A percentile compares a stretch with the other conserved stretches of the same genome.
These are phyloP conservation scores for Penicillium simplicissimum DNA, from an alignment of 495 filamentous ascomycete species.

Conservation along the genomic window DNA sequence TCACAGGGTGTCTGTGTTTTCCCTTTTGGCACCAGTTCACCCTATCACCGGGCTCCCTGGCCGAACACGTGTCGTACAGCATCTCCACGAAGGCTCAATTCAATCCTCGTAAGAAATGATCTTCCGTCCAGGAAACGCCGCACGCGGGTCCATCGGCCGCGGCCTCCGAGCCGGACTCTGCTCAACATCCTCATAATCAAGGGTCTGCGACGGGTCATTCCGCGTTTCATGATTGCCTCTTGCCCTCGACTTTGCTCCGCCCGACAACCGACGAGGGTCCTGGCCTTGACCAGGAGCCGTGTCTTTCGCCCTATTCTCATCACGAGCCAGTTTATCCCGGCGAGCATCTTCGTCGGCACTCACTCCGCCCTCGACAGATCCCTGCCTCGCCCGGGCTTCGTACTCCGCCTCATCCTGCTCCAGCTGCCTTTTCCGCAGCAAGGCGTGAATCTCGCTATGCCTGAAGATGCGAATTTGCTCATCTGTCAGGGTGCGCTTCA, in stretches of 20 bases:
- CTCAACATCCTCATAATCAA: constrained; percentile 23
- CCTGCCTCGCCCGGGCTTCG: constrained; percentile 23
- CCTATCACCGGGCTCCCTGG: constrained; percentile 1
- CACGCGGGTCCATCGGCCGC: background rate
- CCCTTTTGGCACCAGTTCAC: background rate
- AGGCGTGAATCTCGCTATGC: constrained; percentile 78
- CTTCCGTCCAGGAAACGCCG: constrained; percentile 27
- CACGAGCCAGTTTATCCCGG: background rate
- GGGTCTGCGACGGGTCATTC: background rate
- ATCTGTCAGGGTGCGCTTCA: constrained; percentile 89
- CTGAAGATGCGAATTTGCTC: constrained; percentile 89
- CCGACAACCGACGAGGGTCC: background rate
- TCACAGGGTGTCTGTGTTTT: background rate
- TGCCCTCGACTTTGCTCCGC: background rate
- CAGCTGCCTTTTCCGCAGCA: constrained; percentile 58
- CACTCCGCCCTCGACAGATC: constrained; percentile 5
- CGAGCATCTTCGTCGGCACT: background rate
- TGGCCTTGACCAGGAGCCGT: background rate
- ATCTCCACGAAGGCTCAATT: background rate
- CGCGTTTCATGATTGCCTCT: background rate
- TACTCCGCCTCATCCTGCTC: constrained; percentile 36
- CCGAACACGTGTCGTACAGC: background rate
- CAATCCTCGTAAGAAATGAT: constrained; percentile 47
- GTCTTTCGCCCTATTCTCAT: background rate
- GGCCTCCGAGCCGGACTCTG: background rate